phyloP scores from a whole-genome alignment of 805 yeast genomes.

The Clavispora vitiphila region DNA sequence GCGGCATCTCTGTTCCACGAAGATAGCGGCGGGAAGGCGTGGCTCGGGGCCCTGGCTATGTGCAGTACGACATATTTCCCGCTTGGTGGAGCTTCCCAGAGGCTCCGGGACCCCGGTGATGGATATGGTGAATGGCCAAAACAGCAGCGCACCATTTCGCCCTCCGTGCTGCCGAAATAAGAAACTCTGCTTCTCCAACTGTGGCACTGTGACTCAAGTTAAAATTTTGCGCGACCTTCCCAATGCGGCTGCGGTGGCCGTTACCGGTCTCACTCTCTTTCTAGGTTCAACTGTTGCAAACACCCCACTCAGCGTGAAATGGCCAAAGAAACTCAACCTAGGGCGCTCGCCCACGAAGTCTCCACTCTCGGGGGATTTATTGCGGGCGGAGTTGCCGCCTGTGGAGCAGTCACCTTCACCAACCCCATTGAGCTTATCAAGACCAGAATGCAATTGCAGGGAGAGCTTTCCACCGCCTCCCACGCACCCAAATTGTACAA shows the following conservation, averaged over 20 bases:
- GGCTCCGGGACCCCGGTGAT: too few relatives aligned
- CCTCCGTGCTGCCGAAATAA: too few relatives aligned
- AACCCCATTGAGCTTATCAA: conserved; percentile 94
- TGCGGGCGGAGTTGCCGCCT: conserved; percentile 88
- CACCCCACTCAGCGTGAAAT: background rate
- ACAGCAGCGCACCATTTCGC: too few relatives aligned
- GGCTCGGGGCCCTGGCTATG: too few relatives aligned
- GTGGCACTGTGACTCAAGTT: too few relatives aligned
- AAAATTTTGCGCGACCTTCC: background rate
- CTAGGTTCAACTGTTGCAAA: background rate
- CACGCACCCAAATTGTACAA: conserved; percentile 55
- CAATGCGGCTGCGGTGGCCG: background rate
- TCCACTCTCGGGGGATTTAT: conserved; percentile 72
- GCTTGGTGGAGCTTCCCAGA: too few relatives aligned
- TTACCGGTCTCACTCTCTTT: background rate
- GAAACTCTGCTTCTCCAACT: too few relatives aligned
- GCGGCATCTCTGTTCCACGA: too few relatives aligned
- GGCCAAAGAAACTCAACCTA: background rate
- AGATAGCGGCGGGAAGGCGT: too few relatives aligned
- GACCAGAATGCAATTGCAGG: conserved; percentile 95
- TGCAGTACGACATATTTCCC: too few relatives aligned
- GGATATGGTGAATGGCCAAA: too few relatives aligned
- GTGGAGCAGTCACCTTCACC: conserved; percentile 96
- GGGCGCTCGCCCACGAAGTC: conserved; percentile 28
- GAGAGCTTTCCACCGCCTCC: conserved; percentile 64